These are phyloP conservation scores for Ceratocystis cacaofunesta DNA, from an alignment of 2,329 filamentous ascomycete species.

Conservation along the genomic window DNA sequence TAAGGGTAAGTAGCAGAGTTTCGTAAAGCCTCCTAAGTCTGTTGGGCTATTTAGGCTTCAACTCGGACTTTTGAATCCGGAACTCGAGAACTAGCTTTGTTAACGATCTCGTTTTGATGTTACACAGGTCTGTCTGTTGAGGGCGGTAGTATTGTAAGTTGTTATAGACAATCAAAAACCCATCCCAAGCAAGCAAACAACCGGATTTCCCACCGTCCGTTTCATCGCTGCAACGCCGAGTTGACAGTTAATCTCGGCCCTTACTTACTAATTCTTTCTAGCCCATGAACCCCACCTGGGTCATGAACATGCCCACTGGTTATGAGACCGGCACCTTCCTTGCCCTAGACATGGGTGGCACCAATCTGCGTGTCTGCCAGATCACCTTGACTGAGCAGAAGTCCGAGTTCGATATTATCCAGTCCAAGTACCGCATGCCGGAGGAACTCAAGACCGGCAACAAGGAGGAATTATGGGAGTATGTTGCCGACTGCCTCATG, in stretches of 20 bases:
- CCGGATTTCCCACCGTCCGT: background rate
- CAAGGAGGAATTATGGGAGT: constrained; percentile 81
- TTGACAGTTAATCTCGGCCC: background rate
- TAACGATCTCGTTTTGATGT: background rate
- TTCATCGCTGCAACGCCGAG: background rate
- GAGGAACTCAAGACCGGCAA: constrained; percentile 79
- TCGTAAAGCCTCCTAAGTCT: background rate
- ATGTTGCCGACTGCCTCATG: constrained; percentile 81
- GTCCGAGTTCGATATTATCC: constrained; percentile 85
- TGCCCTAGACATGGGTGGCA: constrained; percentile 90
- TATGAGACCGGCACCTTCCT: constrained; percentile 77
- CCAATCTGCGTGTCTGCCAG: constrained; percentile 87
- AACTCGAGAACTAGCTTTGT: background rate
- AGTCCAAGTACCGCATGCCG: constrained; percentile 91
- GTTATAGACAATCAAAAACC: background rate
- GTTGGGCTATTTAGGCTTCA: background rate
- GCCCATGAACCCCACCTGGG: constrained; percentile 98
- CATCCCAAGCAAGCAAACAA: background rate
- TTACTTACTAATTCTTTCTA: constrained; percentile 25
- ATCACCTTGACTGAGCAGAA: constrained; percentile 76
- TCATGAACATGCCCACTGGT: constrained; percentile 76
- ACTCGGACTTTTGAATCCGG: background rate
- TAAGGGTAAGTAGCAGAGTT: constrained; percentile 47
- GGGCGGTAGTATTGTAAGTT: constrained; percentile 82
- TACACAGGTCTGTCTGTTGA: constrained; percentile 41